These are phyloP conservation scores for Macadamia tetraphylla DNA, from an alignment of 164 flowering plant species.

Conservation along the genomic window DNA sequence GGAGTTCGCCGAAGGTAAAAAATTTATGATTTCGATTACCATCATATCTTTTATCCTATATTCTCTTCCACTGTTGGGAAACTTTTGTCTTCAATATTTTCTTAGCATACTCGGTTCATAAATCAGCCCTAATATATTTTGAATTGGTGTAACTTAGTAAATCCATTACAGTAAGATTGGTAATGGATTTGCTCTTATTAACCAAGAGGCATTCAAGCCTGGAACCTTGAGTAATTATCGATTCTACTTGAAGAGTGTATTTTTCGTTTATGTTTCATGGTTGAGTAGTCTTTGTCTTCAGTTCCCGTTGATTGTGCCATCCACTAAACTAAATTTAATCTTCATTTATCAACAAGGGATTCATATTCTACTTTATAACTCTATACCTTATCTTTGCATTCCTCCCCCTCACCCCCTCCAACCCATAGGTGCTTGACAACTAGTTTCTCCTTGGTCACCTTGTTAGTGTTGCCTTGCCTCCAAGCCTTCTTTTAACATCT, in stretches of 20 bases:
- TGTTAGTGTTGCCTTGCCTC: too few relatives aligned
- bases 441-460: too few relatives aligned
- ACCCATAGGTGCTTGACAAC: too few relatives aligned
- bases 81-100: not conserved
- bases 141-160: not conserved
- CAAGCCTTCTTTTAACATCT: too few relatives aligned
- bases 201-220: not conserved
- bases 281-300: not conserved
- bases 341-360: not conserved
- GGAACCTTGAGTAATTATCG: not conserved
- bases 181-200: too few relatives aligned
- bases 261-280: not conserved
- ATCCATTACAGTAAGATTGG: not conserved
- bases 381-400: not conserved
- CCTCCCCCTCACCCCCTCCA: not conserved
- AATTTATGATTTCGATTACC: not conserved
- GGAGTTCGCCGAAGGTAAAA: slow-evolving; percentile 88
- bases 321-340: not conserved
- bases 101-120: too few relatives aligned
- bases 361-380: not conserved
- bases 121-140: not conserved
- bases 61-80: not conserved
- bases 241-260: not conserved
- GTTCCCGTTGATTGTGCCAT: not conserved
- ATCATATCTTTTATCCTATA: not conserved